phyloP scores from a whole-genome alignment of 2,329 filamentous ascomycete genomes.

The Emmonsia crescens region DNA sequence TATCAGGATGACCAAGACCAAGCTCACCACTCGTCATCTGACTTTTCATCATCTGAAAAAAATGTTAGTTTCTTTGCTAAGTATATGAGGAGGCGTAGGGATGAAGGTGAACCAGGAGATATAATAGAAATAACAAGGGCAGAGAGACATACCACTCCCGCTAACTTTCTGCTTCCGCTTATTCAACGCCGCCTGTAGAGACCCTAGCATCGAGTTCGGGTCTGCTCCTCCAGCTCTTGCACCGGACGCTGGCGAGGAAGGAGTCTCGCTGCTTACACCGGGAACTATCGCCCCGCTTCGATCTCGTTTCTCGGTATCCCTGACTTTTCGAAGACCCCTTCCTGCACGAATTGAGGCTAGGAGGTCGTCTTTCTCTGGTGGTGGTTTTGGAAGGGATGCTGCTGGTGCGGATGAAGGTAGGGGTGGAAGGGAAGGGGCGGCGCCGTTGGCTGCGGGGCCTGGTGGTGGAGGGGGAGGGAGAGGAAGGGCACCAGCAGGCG shows the following conservation, averaged over 20 bases:
- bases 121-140: constrained; percentile 6
- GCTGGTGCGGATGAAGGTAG: constrained; percentile 37
- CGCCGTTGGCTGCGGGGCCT: constrained; percentile 11
- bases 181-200: constrained; percentile 64
- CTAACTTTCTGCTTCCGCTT: constrained; percentile 90
- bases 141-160: constrained; percentile 70
- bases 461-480: constrained; percentile 23
- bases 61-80: constrained; percentile 15
- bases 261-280: constrained; percentile 47
- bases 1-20: not conserved
- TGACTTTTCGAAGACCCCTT: constrained; percentile 37
- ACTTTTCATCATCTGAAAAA: constrained; percentile 35
- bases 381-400: constrained; percentile 33
- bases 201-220: constrained; percentile 62
- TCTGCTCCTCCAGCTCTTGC: constrained; percentile 35
- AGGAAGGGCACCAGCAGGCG: not conserved
- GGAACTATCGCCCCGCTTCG: constrained; percentile 36
- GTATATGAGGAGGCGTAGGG: not conserved
- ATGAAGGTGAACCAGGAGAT: not conserved
- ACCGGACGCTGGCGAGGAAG: constrained; percentile 44
- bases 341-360: constrained; percentile 43
- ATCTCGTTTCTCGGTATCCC: constrained; percentile 36
- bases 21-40: constrained; percentile 38
- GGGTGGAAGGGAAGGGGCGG: constrained; percentile 22
- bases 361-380: constrained; percentile 33